phyloP scores from a whole-genome alignment of 352 stramenopile genomes.

The Phytophthora podocarpi region DNA sequence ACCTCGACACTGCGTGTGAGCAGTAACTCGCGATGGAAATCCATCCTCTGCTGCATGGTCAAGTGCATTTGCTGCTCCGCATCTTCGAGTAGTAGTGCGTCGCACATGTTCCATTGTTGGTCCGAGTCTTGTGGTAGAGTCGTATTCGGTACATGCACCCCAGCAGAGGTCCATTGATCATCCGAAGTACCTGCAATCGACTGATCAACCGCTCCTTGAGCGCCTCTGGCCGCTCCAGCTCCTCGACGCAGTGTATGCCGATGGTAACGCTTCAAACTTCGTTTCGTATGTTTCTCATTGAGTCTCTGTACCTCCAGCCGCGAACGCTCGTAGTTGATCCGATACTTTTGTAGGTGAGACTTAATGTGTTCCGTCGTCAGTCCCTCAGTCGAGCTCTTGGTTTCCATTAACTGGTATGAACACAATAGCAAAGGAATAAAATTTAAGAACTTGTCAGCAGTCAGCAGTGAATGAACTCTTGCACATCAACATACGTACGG shows the following conservation, averaged over 20 bases:
- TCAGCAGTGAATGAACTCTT: too few relatives aligned
- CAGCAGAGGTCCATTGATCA: too few relatives aligned
- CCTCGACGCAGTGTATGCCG: not conserved
- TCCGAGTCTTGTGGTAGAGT: not conserved
- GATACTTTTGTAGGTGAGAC: slow-evolving; percentile 34
- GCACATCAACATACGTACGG: slow-evolving; percentile 23
- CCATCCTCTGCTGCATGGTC: slow-evolving; percentile 32
- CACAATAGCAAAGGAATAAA: not conserved
- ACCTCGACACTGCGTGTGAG: slow-evolving; percentile 29
- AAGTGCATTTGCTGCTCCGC: slow-evolving; percentile 20
- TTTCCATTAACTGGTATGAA: slow-evolving; percentile 26
- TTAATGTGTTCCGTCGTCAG: slow-evolving; percentile 32
- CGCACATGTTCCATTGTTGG: slow-evolving; percentile 11
- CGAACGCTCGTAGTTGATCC: slow-evolving; percentile 29
- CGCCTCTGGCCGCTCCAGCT: not conserved
- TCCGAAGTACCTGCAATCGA: not conserved
- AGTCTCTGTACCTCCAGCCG: slow-evolving; percentile 11
- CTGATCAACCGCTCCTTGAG: not conserved
- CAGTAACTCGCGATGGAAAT: slow-evolving; percentile 34
- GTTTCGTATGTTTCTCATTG: slow-evolving; percentile 22
- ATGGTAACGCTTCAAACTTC: slow-evolving; percentile 12
- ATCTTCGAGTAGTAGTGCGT: slow-evolving; percentile 10
- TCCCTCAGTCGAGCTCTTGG: slow-evolving; percentile 5
- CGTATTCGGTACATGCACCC: not conserved
- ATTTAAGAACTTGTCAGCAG: not conserved